These are phyloP conservation scores for Rhodomyrtus psidioides DNA, from an alignment of 441 rosid genomes.

Conservation along the genomic window DNA sequence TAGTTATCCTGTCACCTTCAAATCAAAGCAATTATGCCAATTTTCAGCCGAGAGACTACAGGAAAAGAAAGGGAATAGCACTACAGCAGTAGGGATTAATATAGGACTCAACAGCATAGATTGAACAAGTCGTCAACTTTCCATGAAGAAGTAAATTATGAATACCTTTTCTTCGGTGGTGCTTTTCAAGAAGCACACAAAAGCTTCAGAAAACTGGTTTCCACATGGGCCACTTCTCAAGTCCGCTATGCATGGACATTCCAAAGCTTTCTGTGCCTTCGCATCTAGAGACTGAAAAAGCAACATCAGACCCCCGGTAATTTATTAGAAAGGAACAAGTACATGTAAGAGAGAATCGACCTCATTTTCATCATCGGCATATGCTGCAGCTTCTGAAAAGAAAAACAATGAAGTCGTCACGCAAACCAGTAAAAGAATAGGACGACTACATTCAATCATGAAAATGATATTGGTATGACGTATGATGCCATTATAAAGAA, in stretches of 20 bases:
- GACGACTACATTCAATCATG: neutral
- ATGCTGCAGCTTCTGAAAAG: slow-evolving; percentile 80
- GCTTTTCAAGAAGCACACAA: slow-evolving; percentile 82
- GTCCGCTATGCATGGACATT: slow-evolving; percentile 90
- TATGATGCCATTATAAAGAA: neutral
- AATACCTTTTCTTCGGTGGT: slow-evolving; percentile 75
- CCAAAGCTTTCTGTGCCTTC: slow-evolving; percentile 71
- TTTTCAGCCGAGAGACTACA: neutral
- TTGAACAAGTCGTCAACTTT: neutral
- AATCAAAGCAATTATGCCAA: neutral
- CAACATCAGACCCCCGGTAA: slow-evolving; percentile 4
- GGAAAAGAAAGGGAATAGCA: neutral
- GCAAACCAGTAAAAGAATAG: neutral
- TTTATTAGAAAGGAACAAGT: neutral
- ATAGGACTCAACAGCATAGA: neutral
- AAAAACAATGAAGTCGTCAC: neutral
- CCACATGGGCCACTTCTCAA: slow-evolving; percentile 74
- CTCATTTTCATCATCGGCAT: slow-evolving; percentile 55
- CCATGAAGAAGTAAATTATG: neutral
- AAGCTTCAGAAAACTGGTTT: slow-evolving; percentile 70
- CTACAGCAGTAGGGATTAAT: neutral
- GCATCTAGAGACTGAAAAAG: slow-evolving; percentile 60
- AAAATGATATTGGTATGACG: neutral
- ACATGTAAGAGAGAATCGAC: slow-evolving; percentile 19
- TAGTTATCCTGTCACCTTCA: neutral